A percentile compares a stretch with the other conserved stretches of the same genome.
phyloP scores from a whole-genome alignment of 1,284 basidiomycete genomes.

The Ceratobasidium theobromae region DNA sequence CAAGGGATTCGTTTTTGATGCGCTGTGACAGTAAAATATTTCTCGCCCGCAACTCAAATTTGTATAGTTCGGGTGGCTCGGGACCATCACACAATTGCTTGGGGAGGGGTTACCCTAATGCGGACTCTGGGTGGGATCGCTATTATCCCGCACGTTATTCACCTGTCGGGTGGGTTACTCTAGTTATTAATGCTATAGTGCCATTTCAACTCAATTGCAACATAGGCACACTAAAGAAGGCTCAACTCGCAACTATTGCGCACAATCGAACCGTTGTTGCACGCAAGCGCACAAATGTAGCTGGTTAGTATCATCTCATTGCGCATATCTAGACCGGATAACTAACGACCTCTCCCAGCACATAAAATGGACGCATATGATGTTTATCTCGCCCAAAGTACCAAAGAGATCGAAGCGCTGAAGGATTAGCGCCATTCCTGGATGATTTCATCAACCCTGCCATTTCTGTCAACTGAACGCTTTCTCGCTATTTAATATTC shows the following conservation, averaged over 20 bases:
- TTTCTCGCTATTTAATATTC: too few relatives aligned
- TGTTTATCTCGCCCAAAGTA: constrained; percentile 56
- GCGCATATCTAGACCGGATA: constrained; percentile 43
- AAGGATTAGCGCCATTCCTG: constrained; percentile 51
- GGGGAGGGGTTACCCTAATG: constrained; percentile 69
- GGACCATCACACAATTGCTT: constrained; percentile 70
- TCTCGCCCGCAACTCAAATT: constrained; percentile 71
- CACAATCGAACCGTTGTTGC: constrained; percentile 71
- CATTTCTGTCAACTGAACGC: neutral
- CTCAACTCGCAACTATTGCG: constrained; percentile 68
- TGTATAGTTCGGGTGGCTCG: constrained; percentile 77
- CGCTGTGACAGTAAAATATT: constrained; percentile 68
- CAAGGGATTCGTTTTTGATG: neutral
- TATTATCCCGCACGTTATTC: constrained; percentile 68
- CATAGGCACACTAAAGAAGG: constrained; percentile 76
- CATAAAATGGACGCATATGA: constrained; percentile 40
- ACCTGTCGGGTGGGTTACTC: constrained; percentile 64
- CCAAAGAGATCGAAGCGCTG: constrained; percentile 60
- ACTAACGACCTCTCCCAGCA: neutral
- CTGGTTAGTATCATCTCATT: constrained; percentile 50
- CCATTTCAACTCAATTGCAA: neutral
- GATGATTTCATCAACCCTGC: neutral
- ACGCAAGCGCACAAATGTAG: constrained; percentile 51
- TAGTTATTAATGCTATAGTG: neutral
- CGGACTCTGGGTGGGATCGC: constrained; percentile 57